A percentile compares a stretch with the other conserved stretches of the same genome.
phyloP scores from a whole-genome alignment of 768 basidiomycete species.

The Suillus sp. region DNA sequence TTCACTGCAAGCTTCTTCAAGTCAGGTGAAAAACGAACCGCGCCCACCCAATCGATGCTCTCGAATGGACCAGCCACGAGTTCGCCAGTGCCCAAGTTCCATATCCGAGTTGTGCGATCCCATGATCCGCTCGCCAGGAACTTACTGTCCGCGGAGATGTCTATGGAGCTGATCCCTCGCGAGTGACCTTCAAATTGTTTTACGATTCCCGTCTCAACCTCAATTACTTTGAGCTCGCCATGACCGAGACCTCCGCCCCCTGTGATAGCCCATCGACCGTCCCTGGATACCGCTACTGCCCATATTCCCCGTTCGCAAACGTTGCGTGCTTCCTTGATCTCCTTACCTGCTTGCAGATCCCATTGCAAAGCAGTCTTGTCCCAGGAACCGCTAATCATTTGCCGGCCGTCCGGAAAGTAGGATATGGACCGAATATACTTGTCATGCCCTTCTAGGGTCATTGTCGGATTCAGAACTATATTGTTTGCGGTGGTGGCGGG shows the following conservation, averaged over 20 bases:
- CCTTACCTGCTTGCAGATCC: background rate
- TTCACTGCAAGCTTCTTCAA: background rate
- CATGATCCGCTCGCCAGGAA: background rate
- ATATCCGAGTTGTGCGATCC: background rate
- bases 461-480: background rate
- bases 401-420: background rate
- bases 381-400: background rate
- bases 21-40: background rate
- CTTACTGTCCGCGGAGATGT: background rate
- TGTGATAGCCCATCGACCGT: background rate
- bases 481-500: background rate
- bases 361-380: background rate
- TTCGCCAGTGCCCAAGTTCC: background rate
- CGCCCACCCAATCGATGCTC: background rate
- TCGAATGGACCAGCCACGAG: constrained; percentile 3
- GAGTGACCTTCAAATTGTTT: background rate
- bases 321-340: background rate
- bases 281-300: background rate
- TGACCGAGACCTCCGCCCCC: background rate
- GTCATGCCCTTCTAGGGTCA: background rate
- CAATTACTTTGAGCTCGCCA: background rate
- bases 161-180: background rate
- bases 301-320: background rate
- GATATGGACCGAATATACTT: background rate
- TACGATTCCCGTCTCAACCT: background rate